Evolutionary conservation across 306 rosid genomes (phyloP).

Genomic region (Acmispon strigosus): DNA sequence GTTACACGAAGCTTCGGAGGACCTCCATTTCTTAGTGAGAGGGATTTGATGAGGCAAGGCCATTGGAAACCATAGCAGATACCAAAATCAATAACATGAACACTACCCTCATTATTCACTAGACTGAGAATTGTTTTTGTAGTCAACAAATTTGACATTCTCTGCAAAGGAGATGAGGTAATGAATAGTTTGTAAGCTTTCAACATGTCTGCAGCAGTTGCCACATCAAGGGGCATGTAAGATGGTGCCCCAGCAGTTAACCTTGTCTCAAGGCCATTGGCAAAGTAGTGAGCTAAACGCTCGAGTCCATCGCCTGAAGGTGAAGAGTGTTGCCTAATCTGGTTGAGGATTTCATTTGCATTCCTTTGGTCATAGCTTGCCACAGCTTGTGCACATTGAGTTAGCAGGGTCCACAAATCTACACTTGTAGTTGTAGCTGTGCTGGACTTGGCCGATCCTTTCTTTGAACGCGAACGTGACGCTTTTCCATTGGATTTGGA

Average conservation of each 20-base stretch:
- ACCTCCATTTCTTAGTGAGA: slow-evolving; percentile 44
- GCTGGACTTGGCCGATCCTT: background rate
- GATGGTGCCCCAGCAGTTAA: slow-evolving; percentile 44
- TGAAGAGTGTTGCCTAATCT: slow-evolving; percentile 60
- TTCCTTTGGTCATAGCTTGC: slow-evolving; percentile 52
- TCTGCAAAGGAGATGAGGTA: slow-evolving; percentile 49
- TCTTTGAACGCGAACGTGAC: slow-evolving; percentile 33
- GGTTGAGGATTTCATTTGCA: slow-evolving; percentile 46
- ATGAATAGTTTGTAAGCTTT: slow-evolving; percentile 52
- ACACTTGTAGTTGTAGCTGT: slow-evolving; percentile 14
- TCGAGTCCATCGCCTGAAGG: slow-evolving; percentile 54
- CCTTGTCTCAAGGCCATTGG: slow-evolving; percentile 54
- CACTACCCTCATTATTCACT: slow-evolving; percentile 29
- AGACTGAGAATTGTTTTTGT: slow-evolving; percentile 32
- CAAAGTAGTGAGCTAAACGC: slow-evolving; percentile 66
- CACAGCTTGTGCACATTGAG: slow-evolving; percentile 73
- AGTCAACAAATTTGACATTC: slow-evolving; percentile 38
- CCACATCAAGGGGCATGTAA: slow-evolving; percentile 4
- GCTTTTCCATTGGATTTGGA: slow-evolving; percentile 22
- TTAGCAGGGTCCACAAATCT: slow-evolving; percentile 61
- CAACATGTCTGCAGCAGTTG: slow-evolving; percentile 46
- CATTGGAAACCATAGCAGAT: slow-evolving; percentile 74
- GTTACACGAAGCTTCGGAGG: slow-evolving; percentile 56
- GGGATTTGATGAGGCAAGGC: slow-evolving; percentile 60
- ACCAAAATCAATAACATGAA: slow-evolving; percentile 73